Evolutionary conservation across 139 green algal genomes (phyloP), one percentile per base, ranked within the genome.

Genomic region (Micractinium sp.): DNA sequence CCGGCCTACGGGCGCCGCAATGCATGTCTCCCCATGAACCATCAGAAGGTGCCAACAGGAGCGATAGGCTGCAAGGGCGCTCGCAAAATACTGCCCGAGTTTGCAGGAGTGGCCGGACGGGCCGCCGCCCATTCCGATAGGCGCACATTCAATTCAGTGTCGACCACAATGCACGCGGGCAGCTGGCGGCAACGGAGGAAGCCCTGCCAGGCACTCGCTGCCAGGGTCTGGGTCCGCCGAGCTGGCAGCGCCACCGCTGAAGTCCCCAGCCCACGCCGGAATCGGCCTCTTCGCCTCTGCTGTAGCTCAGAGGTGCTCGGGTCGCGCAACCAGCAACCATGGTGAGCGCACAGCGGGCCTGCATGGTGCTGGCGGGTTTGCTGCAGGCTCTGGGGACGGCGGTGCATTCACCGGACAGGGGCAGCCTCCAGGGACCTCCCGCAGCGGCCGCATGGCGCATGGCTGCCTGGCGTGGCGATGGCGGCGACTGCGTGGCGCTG

Each of bases 271-370:
- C 13, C 29, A 16, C 9, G 78, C 78, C 78, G 31, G 35, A 7
- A 22, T 29, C 27, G 63, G 38, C 67, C 83, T 87, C 83, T 87
- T 87, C n/a, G 63, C 83, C 83, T 87, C n/a, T 81, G 78, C 38
- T 79, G 33, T 23, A 27, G 36, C 31, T 39, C 83, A 80, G 66
- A 77, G 61, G 73, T 33, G 39, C 63, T 56, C 77, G 47, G 47
- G 56, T 38, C 81, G 83, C 83, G 53, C 41, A 84, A 84, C 56
- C 73, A 87, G 83, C 83, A 79, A 81, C 56, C 15, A 87, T 87
- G 83, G 83, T 87, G 83, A 79, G 83, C 19, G 25, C 29, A 29
- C 29, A 25, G 67, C 4, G 22, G 16, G 38, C 36, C 67, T 36
- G 27, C 82, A 76, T 86, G 81, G 38, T 9, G 39, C 83, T 27